Conservation (phyloP, 2,329 filamentous ascomycete genomes). For the Lecanosticta acicola region DNA sequence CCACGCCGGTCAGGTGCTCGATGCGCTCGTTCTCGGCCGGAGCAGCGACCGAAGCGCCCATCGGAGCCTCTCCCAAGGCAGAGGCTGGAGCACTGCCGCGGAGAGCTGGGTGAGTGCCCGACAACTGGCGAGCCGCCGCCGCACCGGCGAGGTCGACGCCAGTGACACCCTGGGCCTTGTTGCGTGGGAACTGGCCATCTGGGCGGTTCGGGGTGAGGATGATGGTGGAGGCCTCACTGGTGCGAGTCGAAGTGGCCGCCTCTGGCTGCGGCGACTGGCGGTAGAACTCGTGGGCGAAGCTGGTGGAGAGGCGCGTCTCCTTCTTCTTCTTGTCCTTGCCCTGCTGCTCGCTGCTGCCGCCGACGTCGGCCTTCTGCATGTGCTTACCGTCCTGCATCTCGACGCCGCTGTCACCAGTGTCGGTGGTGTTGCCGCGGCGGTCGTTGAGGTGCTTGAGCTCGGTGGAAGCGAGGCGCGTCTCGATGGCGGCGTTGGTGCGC, state of each 20-base stretch:
- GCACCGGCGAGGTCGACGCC: not conserved
- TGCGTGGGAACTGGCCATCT: not conserved
- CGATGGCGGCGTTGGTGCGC: conserved; percentile 13
- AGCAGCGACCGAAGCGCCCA: not conserved
- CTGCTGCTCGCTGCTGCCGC: not conserved
- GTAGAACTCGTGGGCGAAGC: conserved; percentile 22
- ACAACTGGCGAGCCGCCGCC: conserved; percentile 1
- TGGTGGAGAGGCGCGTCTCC: conserved; percentile 17
- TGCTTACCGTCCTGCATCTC: conserved; percentile 1
- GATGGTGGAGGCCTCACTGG: conserved; percentile 11
- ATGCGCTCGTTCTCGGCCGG: not conserved
- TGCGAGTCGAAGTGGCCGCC: not conserved
- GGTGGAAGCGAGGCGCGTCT: conserved; percentile 17
- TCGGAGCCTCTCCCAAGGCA: too few relatives aligned
- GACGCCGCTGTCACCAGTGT: conserved; percentile 10
- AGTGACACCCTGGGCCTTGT: not conserved
- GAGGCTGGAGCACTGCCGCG: not conserved
- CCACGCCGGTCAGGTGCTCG: conserved; percentile 8
- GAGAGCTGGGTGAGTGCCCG: not conserved
- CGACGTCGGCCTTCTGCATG: too few relatives aligned
- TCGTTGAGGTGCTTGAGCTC: conserved; percentile 5
- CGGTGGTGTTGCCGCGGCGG: not conserved
- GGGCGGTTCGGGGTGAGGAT: conserved; percentile 12
- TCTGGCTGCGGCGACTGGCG: conserved; percentile 6
- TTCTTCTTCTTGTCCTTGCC: conserved; percentile 4